Conservation (phyloP, 345 rosid genomes). For the Brassica rapa region DNA sequence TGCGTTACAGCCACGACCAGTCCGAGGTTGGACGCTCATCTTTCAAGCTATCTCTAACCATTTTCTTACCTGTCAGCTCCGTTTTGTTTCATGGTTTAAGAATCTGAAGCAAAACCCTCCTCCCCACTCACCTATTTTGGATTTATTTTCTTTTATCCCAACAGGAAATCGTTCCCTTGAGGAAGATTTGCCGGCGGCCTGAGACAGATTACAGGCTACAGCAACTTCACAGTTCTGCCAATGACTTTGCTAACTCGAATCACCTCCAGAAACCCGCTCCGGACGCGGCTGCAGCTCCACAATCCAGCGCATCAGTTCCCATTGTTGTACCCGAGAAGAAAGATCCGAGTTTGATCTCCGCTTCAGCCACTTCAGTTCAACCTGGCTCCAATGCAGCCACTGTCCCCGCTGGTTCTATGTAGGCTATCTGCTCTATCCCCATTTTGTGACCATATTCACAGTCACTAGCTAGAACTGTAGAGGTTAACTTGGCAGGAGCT, state of each 20-base stretch:
- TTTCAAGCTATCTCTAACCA: constrained; percentile 8
- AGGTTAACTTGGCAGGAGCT: constrained; percentile 29
- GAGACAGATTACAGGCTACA: constrained; percentile 98
- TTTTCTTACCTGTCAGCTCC: constrained; percentile 4
- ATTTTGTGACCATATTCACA: constrained; percentile 31
- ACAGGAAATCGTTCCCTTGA: constrained; percentile 97
- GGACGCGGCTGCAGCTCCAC: constrained; percentile 25
- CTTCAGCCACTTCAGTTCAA: constrained; percentile 32
- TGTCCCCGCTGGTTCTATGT: constrained; percentile 30
- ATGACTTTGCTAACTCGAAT: constrained; percentile 43
- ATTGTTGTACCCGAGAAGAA: constrained; percentile 19
- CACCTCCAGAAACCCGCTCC: constrained; percentile 37
- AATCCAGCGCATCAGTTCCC: constrained; percentile 24
- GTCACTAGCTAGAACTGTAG: constrained; percentile 30
- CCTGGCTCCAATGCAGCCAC: constrained; percentile 32
- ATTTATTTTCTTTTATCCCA: background rate
- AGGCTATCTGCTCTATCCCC: constrained; percentile 18
- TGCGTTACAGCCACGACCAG: constrained; percentile 94
- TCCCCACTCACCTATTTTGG: constrained; percentile 17
- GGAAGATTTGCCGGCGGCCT: constrained; percentile 94
- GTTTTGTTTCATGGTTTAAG: constrained; percentile 8
- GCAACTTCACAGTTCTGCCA: constrained; percentile 72
- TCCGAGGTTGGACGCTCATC: constrained; percentile 66
- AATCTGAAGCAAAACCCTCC: constrained; percentile 19
- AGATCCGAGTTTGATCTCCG: constrained; percentile 23